phyloP scores from a whole-genome alignment of 129 eudicot species.

The Scalesia atractyloides region DNA sequence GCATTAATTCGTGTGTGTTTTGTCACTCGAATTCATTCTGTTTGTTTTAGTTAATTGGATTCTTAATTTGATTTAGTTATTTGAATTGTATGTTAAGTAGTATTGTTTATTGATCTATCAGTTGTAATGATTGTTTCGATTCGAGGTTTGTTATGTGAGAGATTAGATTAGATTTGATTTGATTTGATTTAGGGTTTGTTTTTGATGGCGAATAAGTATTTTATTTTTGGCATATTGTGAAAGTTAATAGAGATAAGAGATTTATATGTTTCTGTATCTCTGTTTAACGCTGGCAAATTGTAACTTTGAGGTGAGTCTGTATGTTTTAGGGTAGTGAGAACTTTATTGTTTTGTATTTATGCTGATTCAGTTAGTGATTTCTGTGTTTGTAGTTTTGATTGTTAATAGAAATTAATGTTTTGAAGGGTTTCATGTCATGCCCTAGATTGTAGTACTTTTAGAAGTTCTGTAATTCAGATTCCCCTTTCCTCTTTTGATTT shows the following conservation, averaged over 20 bases:
- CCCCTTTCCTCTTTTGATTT: slow-evolving; percentile 3
- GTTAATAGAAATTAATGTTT: neutral
- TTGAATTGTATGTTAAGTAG: neutral
- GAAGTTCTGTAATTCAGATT: neutral
- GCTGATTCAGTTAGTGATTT: slow-evolving; percentile 14
- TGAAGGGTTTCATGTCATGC: neutral
- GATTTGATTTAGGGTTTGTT: slow-evolving; percentile 18
- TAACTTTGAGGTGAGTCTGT: neutral
- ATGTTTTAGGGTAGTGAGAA: slow-evolving; percentile 10
- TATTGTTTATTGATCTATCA: neutral
- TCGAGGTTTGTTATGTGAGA: slow-evolving; percentile 4
- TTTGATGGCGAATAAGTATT: neutral
- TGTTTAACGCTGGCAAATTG: neutral
- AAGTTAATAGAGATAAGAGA: neutral
- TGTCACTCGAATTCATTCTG: slow-evolving; percentile 1
- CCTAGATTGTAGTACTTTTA: slow-evolving; percentile 12
- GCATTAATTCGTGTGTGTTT: neutral
- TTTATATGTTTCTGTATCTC: neutral
- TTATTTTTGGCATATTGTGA: neutral
- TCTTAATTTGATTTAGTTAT: slow-evolving; percentile 3
- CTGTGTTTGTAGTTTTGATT: slow-evolving; percentile 4
- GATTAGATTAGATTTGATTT: neutral
- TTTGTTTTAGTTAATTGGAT: neutral
- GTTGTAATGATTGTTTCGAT: slow-evolving; percentile 1
- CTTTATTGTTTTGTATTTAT: neutral